phyloP scores from a whole-genome alignment of 805 yeast genomes.

The Wickerhamiella shivajii region DNA sequence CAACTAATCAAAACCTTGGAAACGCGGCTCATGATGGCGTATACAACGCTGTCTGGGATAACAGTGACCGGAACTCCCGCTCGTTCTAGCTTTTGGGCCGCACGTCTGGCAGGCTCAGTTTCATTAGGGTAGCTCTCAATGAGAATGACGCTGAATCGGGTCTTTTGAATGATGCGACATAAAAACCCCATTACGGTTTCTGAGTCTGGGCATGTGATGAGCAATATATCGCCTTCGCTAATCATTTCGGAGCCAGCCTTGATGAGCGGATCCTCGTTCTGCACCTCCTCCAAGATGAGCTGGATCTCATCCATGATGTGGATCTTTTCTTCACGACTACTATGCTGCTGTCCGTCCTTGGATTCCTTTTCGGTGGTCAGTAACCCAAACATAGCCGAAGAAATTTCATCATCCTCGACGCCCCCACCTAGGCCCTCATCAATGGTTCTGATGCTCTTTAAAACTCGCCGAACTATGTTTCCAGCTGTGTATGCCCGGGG shows the following conservation, averaged over 20 bases:
- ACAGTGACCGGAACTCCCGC: slow-evolving; percentile 82
- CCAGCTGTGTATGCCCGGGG: slow-evolving; percentile 85
- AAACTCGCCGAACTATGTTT: slow-evolving; percentile 76
- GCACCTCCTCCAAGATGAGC: slow-evolving; percentile 82
- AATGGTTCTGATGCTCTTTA: slow-evolving; percentile 80
- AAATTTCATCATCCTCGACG: slow-evolving; percentile 9
- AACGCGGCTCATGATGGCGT: slow-evolving; percentile 93
- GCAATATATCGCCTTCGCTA: slow-evolving; percentile 57
- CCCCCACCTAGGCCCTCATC: slow-evolving; percentile 31
- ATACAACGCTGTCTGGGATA: slow-evolving; percentile 83
- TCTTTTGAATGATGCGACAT: slow-evolving; percentile 71
- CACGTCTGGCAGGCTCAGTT: slow-evolving; percentile 56
- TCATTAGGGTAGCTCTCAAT: slow-evolving; percentile 89
- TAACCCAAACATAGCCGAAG: slow-evolving; percentile 65
- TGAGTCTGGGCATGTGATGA: slow-evolving; percentile 92
- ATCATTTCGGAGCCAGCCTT: slow-evolving; percentile 83
- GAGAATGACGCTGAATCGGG: slow-evolving; percentile 77
- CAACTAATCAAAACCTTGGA: slow-evolving; percentile 94
- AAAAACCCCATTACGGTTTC: slow-evolving; percentile 78
- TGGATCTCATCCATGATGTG: slow-evolving; percentile 83
- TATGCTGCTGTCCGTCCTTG: slow-evolving; percentile 26
- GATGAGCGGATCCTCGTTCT: slow-evolving; percentile 81
- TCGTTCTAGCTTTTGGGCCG: slow-evolving; percentile 65
- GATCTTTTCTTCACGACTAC: slow-evolving; percentile 46
- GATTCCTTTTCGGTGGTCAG: slow-evolving; percentile 34